phyloP scores from a whole-genome alignment of 2,329 filamentous ascomycete genomes.

The Colletotrichum incanum region DNA sequence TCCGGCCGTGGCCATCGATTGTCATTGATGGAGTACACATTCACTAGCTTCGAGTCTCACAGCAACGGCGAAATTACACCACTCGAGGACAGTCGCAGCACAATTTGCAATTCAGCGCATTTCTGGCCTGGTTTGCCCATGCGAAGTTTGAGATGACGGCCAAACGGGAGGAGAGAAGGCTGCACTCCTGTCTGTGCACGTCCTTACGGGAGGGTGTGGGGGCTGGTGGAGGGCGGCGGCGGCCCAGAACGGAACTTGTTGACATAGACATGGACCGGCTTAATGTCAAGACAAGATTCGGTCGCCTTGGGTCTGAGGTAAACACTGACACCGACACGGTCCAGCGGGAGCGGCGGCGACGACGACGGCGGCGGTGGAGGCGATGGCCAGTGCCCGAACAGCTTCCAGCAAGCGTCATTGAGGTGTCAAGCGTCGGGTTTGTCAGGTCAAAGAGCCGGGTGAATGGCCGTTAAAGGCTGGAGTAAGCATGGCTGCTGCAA shows the following conservation, averaged over 20 bases:
- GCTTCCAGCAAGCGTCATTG: neutral
- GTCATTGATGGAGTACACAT: neutral
- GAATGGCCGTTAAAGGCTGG: constrained; percentile 10
- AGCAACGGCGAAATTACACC: neutral
- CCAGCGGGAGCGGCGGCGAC: neutral
- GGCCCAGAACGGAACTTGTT: neutral
- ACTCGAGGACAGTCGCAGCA: too few species aligned
- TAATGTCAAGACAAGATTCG: neutral
- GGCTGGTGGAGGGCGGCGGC: neutral
- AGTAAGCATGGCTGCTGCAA: constrained; percentile 17
- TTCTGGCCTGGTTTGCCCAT: neutral
- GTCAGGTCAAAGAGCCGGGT: neutral
- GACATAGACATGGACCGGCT: neutral
- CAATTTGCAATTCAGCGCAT: neutral
- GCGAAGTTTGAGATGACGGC: neutral
- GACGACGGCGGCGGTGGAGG: neutral
- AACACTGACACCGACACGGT: neutral
- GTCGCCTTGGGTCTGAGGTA: neutral
- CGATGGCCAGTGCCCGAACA: neutral
- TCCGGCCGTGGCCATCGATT: neutral
- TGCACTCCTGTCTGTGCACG: constrained; percentile 10
- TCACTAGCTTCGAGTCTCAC: neutral
- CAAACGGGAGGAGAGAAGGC: neutral
- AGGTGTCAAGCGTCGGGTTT: neutral
- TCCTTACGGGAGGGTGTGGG: neutral